Evolutionary conservation across 441 rosid species (phyloP), one percentile per base, ranked within the genome.

Genomic region (Sinapis alba): DNA sequence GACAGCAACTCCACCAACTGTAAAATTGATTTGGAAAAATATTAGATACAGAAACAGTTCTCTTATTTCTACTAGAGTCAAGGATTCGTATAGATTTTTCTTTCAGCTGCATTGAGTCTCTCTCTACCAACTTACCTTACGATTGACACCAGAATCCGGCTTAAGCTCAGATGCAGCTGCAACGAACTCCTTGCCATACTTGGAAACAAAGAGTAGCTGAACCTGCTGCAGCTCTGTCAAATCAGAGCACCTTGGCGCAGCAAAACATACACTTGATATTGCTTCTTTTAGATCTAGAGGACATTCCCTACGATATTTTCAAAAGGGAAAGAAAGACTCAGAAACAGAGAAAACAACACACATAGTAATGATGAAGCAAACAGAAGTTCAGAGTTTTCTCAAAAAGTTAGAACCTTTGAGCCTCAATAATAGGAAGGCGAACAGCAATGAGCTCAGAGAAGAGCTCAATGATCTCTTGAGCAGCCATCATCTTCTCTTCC

Each of bases 401-500:
- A 43, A n/a, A n/a, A n/a, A 60, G 71, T 20, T 76, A 62, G 21
- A 72, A 96, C 98, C 97, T 90, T 84, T 93, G 98, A 2, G 87
- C 79, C 80, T 93, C 97, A 8, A 93, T 89, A 58, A 91, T 87
- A 0, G 97, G 98, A 82, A 93, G 97, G 21, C 99, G 97, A 57
- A 93, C 98, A 19, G 89, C 78, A 8, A 96, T 87, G 23, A 96
- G 97, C 82, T 96, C 97, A 38, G 89, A 85, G 61, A 89, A 96
- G 23, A 96, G 89, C 80, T 96, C 99, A 68, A 93, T 80, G 62
- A 96, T 85, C 86, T 93, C 99, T 82, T 96, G 99, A 67, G 98
- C 98, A 70, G 96, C 97, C 98, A 91, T 90, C 97, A 89, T 93
- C 69, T 93, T 96, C 84, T 93, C 98, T 86, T 96, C 99, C 63